phyloP scores from a whole-genome alignment of 805 yeast genomes.

The Wickerhamomyces canadensis region DNA sequence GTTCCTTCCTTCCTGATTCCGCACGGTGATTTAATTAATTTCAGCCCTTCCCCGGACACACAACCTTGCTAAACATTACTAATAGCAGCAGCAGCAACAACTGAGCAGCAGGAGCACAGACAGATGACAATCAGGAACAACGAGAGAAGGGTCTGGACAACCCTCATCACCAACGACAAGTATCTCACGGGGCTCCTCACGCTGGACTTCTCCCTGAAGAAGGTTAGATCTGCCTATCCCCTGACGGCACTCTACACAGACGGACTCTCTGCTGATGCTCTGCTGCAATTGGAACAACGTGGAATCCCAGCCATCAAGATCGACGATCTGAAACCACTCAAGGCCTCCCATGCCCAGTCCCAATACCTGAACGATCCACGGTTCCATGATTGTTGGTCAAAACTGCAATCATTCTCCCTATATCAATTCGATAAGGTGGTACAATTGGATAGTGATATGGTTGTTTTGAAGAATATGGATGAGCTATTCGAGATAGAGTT shows the following conservation, averaged over 20 bases:
- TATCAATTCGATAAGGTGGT: constrained; percentile 47
- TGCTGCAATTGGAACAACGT: constrained; percentile 29
- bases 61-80: no score
- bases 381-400: constrained; percentile 59
- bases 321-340: constrained; percentile 37
- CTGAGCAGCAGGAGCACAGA: no score
- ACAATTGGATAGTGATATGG: constrained; percentile 57
- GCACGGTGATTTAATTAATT: no score
- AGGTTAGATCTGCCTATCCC: constrained; percentile 41
- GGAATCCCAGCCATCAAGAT: constrained; percentile 38
- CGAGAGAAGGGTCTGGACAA: constrained; percentile 43
- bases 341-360: constrained; percentile 26
- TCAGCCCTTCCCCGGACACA: no score
- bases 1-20: no score
- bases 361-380: constrained; percentile 44
- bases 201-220: constrained; percentile 40
- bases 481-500: constrained; percentile 47
- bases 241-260: constrained; percentile 50
- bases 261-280: constrained; percentile 38
- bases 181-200: constrained; percentile 49
- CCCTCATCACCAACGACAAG: constrained; percentile 46
- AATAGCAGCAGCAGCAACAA: no score
- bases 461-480: constrained; percentile 52
- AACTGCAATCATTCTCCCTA: constrained; percentile 49
- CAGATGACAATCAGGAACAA: no score